A percentile compares a stretch with the other conserved stretches of the same genome.
phyloP scores from a whole-genome alignment of 2,329 filamentous ascomycete genomes.

The Aspergillus japonicus region DNA sequence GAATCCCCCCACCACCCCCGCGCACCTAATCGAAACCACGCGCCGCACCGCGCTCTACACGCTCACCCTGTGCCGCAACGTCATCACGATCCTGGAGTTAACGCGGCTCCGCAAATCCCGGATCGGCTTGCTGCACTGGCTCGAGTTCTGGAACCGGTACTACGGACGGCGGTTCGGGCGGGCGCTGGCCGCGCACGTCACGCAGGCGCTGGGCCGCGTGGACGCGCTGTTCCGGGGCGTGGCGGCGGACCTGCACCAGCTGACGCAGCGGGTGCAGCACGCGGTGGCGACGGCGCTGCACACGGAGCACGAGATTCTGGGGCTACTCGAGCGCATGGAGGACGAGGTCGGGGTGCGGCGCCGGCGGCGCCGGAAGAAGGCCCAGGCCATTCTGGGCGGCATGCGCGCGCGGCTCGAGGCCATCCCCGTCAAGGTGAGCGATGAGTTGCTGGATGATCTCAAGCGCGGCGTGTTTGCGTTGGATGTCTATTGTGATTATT shows the following conservation, averaged over 20 bases:
- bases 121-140: conserved; percentile 28
- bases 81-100: conserved; percentile 29
- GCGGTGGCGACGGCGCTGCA: conserved; percentile 16
- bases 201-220: conserved; percentile 18
- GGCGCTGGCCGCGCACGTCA: conserved; percentile 17
- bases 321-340: conserved; percentile 28
- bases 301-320: conserved; percentile 23
- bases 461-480: conserved; percentile 34
- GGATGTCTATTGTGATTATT: conserved; percentile 31
- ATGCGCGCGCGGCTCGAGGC: conserved; percentile 26
- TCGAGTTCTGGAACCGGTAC: conserved; percentile 29
- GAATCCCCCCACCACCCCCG: neutral
- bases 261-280: conserved; percentile 23
- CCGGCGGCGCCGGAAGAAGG: conserved; percentile 23
- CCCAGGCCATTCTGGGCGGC: conserved; percentile 22
- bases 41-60: conserved; percentile 25
- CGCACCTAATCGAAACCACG: conserved; percentile 16
- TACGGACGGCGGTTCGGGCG: conserved; percentile 24
- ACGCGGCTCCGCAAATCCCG: conserved; percentile 33
- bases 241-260: conserved; percentile 24
- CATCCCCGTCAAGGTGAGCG: conserved; percentile 29
- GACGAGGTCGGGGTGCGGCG: conserved; percentile 22
- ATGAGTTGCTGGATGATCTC: conserved; percentile 31
- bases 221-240: conserved; percentile 28
- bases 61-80: conserved; percentile 26